Evolutionary conservation across 2,329 filamentous ascomycete species (phyloP), one percentile per base, ranked within the genome.

Genomic region (Claviceps spartinae): DNA sequence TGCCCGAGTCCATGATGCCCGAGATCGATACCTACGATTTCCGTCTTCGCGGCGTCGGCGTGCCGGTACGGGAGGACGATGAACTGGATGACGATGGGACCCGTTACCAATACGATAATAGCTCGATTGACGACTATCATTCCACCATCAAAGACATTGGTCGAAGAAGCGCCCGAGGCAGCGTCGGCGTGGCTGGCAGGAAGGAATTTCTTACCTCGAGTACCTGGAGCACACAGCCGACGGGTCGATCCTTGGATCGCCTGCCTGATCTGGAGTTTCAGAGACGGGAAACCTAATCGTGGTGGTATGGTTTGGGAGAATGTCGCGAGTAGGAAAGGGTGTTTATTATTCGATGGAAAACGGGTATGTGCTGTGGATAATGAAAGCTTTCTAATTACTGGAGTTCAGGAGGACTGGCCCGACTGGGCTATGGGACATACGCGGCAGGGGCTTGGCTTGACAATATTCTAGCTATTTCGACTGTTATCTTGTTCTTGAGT

Each of bases 141-240:
- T 43, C 18, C 14, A 14, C 50, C 7, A 37, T 47, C 7, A 48
- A 24, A 16, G 6, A 42, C 13, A 36, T 30, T 20, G 44, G 34
- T 8, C 26, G 11, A 7, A 14, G 11, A 16, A 40, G 47, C 44
- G 58, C 62, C 11, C 59, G 57, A 38, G 64, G 60, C 36, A 69
- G 66, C 56, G 68, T 70, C 47, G 58, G 70, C 46, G 67, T 68
- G 18, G 63, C 69, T 51, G 65, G 65, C 26, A 59, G 61, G 18
- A 55, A 56, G 11, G 51, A 53, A 4, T 59, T 55, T 1, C 59
- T 62, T 2, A 53, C 58, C n/a, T 60, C 58, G 55, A 58, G 58
- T 30, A 58, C 58, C 13, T 40, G 60, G 41, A 47, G 58, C 50
- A 16, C 57, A 49, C 45, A 56, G 30, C 46, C 62, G 53, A 48